Evolutionary conservation across 441 rosid species (phyloP).

Genomic region (Erodium chrysanthum): DNA sequence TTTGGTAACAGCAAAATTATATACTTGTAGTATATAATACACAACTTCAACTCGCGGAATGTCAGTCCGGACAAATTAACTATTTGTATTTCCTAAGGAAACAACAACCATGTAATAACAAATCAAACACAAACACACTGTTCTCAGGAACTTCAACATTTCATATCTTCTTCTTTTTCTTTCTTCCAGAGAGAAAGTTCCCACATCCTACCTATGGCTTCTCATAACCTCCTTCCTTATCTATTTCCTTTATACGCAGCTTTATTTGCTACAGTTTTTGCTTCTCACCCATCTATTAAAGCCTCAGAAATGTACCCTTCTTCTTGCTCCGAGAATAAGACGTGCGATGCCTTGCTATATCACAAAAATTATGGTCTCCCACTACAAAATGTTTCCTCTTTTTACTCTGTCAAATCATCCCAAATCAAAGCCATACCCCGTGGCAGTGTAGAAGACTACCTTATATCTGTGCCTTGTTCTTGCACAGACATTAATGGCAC

Average conservation of each 20-base stretch:
- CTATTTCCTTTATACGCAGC: constrained; percentile 18
- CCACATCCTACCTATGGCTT: constrained; percentile 23
- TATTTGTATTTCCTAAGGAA: too few species aligned
- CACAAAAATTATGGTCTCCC: constrained; percentile 22
- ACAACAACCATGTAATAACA: constrained; percentile 24
- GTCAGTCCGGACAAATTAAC: background rate
- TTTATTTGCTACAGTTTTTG: constrained; percentile 14
- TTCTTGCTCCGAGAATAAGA: constrained; percentile 22
- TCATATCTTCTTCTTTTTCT: constrained; percentile 1
- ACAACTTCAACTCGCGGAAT: constrained; percentile 14
- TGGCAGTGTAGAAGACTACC: constrained; percentile 26
- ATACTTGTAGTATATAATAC: background rate
- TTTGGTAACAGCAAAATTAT: constrained; percentile 18
- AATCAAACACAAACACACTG: constrained; percentile 11
- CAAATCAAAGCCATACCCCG: constrained; percentile 24
- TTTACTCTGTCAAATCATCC: constrained; percentile 29
- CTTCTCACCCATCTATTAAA: background rate
- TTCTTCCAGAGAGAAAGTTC: background rate
- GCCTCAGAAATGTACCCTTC: constrained; percentile 22
- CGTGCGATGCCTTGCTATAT: constrained; percentile 40
- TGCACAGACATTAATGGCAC: constrained; percentile 28
- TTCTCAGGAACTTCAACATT: constrained; percentile 9
- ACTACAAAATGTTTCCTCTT: constrained; percentile 24
- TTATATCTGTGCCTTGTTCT: constrained; percentile 40
- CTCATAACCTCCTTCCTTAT: constrained; percentile 14